Percentiles rank a stretch among this genome's conserved stretches.
phyloP scores from a whole-genome alignment of 352 stramenopile species.

The Thalassiosira hispida region DNA sequence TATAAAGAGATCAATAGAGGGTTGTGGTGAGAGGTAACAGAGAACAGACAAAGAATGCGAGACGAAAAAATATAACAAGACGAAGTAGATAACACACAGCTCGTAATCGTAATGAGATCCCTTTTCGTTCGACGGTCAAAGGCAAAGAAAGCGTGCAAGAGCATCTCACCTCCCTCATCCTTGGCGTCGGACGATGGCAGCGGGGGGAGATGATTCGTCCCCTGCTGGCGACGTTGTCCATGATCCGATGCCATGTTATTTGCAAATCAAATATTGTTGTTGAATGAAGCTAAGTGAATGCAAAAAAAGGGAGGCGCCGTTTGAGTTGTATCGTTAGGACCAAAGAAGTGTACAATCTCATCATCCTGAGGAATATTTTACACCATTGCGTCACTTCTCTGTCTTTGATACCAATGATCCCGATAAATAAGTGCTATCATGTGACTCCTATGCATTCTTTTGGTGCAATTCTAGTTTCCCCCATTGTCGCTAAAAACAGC shows the following conservation, averaged over 20 bases:
- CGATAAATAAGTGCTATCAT: no score
- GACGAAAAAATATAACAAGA: background rate
- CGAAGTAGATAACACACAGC: background rate
- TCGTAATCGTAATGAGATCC: background rate
- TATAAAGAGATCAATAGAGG: background rate
- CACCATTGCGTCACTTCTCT: no score
- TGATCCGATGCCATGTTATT: background rate
- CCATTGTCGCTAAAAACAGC: no score
- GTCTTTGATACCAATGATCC: no score
- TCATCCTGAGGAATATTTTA: no score
- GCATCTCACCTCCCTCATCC: constrained; percentile 19
- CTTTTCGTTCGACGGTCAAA: background rate
- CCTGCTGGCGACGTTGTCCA: background rate
- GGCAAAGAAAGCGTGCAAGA: background rate
- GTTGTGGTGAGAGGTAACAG: background rate
- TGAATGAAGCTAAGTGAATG: background rate
- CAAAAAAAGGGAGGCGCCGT: no score
- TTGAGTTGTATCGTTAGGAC: no score
- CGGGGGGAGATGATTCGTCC: constrained; percentile 2
- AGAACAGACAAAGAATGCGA: background rate
- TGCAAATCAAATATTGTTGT: background rate
- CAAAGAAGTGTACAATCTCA: no score
- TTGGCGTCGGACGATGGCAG: constrained; percentile 3
- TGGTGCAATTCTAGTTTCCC: no score
- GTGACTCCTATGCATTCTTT: no score